Percentiles rank a stretch among this genome's conserved stretches.
These are phyloP conservation scores for Ophiosphaerella herpotricha DNA, from an alignment of 2,329 filamentous ascomycete species.

Conservation along the genomic window DNA sequence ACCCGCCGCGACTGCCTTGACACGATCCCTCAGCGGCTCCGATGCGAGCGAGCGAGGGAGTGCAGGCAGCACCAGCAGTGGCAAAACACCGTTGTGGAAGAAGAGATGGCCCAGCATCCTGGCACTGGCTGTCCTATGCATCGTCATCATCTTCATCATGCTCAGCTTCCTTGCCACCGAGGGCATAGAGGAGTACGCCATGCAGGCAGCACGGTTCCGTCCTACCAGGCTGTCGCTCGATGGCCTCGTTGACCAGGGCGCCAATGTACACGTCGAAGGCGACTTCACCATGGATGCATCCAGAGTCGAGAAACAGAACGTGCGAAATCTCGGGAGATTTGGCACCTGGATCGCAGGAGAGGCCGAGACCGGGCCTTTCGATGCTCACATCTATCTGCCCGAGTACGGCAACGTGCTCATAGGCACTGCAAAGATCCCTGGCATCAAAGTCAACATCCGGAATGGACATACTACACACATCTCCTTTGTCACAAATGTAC, in stretches of 20 bases:
- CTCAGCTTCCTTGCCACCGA: slow-evolving; percentile 83
- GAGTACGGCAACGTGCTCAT: slow-evolving; percentile 79
- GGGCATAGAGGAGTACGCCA: slow-evolving; percentile 81
- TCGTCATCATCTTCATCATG: slow-evolving; percentile 70
- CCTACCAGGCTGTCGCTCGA: slow-evolving; percentile 85
- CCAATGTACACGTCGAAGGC: slow-evolving; percentile 79
- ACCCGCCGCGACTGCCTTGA: slow-evolving; percentile 43
- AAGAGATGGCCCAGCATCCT: slow-evolving; percentile 78
- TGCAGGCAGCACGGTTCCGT: slow-evolving; percentile 79
- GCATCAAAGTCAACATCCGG: slow-evolving; percentile 74
- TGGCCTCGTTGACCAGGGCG: slow-evolving; percentile 77
- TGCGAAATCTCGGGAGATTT: slow-evolving; percentile 75
- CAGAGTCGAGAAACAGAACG: slow-evolving; percentile 70
- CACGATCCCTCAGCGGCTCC: slow-evolving; percentile 40
- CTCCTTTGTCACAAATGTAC: slow-evolving; percentile 77
- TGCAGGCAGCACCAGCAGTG: slow-evolving; percentile 21
- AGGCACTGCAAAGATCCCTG: slow-evolving; percentile 76
- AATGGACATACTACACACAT: slow-evolving; percentile 78
- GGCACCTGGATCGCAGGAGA: slow-evolving; percentile 80
- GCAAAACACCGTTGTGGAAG: slow-evolving; percentile 39
- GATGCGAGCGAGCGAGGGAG: neutral
- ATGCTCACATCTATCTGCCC: slow-evolving; percentile 77
- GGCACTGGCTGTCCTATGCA: slow-evolving; percentile 69
- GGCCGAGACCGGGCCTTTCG: slow-evolving; percentile 73
- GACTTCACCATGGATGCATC: slow-evolving; percentile 80